These are phyloP conservation scores for Lachnellula occidentalis DNA, from an alignment of 2,329 filamentous ascomycete species.

Conservation along the genomic window DNA sequence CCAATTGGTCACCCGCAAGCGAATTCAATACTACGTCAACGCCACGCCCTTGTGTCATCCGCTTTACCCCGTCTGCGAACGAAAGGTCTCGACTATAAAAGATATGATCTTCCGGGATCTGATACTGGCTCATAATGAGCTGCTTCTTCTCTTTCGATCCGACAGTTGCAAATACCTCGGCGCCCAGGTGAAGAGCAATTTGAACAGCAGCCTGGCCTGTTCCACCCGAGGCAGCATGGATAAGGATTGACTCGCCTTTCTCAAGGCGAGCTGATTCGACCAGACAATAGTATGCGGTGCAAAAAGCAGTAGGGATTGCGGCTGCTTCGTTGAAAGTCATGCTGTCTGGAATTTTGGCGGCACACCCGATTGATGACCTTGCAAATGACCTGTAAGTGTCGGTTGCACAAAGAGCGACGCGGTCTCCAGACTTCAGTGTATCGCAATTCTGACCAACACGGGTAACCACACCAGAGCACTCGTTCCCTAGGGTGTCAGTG, in stretches of 20 bases:
- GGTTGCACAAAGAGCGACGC: not conserved
- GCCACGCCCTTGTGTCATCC: not conserved
- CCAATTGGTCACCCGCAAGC: not conserved
- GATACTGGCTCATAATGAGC: not conserved
- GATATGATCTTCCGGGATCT: not conserved
- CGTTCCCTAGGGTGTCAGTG: slow-evolving; percentile 21
- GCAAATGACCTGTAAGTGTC: not conserved
- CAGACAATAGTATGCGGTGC: not conserved
- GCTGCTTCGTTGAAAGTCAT: not conserved
- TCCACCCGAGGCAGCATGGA: not conserved
- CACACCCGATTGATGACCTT: not conserved
- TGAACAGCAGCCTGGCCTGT: not conserved
- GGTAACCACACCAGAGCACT: slow-evolving; percentile 28
- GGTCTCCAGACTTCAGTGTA: not conserved
- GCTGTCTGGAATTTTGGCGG: not conserved
- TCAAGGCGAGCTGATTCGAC: not conserved
- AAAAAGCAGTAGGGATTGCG: not conserved
- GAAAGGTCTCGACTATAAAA: not conserved
- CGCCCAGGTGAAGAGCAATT: not conserved
- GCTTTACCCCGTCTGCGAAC: not conserved
- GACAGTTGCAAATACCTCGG: not conserved
- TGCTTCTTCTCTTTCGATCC: not conserved
- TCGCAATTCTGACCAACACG: slow-evolving; percentile 15
- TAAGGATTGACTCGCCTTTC: not conserved
- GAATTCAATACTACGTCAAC: not conserved